These are phyloP conservation scores for Gyromitra esculenta DNA, from an alignment of 2,329 filamentous ascomycete species.

Conservation along the genomic window DNA sequence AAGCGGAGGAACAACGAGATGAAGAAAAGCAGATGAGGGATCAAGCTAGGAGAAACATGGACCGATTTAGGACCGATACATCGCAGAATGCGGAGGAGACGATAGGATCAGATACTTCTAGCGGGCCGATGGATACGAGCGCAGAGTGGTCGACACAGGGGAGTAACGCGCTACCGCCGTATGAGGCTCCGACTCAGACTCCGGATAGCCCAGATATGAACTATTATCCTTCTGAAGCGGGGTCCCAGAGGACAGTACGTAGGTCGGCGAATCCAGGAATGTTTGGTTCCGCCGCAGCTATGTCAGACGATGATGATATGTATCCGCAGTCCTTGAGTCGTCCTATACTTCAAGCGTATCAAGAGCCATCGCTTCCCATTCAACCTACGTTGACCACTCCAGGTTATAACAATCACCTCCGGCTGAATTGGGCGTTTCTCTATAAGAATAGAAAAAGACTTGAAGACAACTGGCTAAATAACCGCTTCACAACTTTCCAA, in stretches of 20 bases:
- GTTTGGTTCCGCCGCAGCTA: not conserved
- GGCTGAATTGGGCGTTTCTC: constrained; percentile 90
- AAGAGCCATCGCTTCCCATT: constrained; percentile 62
- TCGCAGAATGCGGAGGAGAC: constrained; percentile 10
- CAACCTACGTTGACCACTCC: constrained; percentile 63
- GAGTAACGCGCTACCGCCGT: constrained; percentile 8
- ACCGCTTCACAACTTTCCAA: constrained; percentile 84
- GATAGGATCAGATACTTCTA: constrained; percentile 25
- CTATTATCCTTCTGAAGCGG: constrained; percentile 24
- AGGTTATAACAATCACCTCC: constrained; percentile 64
- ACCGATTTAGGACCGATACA: constrained; percentile 34
- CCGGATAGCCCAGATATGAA: constrained; percentile 29
- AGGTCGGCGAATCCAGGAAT: not conserved
- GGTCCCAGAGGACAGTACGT: constrained; percentile 32
- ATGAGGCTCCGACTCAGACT: constrained; percentile 26
- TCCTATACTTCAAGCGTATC: constrained; percentile 54
- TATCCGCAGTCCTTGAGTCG: constrained; percentile 50
- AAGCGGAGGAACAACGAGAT: constrained; percentile 50
- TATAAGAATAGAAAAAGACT: constrained; percentile 86
- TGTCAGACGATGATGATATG: constrained; percentile 52
- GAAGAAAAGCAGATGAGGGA: constrained; percentile 48
- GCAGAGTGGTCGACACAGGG: constrained; percentile 37
- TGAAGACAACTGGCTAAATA: constrained; percentile 90
- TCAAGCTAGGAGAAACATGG: constrained; percentile 43
- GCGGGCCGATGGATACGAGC: constrained; percentile 44